A percentile compares a stretch with the other conserved stretches of the same genome.
Conservation (phyloP, 768 basidiomycete species). For the Leucogyrophana mollusca region DNA sequence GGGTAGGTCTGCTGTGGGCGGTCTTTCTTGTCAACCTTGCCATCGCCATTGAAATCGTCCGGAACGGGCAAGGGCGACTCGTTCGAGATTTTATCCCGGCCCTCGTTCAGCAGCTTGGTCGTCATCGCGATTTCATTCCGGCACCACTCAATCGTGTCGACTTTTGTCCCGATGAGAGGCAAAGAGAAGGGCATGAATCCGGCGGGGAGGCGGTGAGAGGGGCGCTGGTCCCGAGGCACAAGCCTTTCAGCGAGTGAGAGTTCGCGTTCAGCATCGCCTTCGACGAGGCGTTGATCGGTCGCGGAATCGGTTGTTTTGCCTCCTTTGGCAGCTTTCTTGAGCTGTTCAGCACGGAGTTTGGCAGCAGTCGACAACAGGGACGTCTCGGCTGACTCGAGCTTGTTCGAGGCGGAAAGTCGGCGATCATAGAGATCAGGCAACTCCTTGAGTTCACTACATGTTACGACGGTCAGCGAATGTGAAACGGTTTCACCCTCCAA, state of each 20-base stretch:
- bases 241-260: slow-evolving; percentile 44
- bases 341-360: slow-evolving; percentile 61
- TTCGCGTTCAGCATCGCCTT: slow-evolving; percentile 24
- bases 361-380: slow-evolving; percentile 70
- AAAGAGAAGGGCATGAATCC: slow-evolving; percentile 56
- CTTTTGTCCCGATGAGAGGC: slow-evolving; percentile 78
- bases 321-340: slow-evolving; percentile 44
- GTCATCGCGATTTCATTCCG: slow-evolving; percentile 67
- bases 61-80: slow-evolving; percentile 18
- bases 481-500: neutral
- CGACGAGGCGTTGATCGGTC: slow-evolving; percentile 20
- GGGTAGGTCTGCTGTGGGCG: slow-evolving; percentile 43
- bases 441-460: slow-evolving; percentile 72
- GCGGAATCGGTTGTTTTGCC: slow-evolving; percentile 27
- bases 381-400: slow-evolving; percentile 88
- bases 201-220: slow-evolving; percentile 66
- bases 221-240: slow-evolving; percentile 73
- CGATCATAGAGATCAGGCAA: slow-evolving; percentile 82
- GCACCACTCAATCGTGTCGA: slow-evolving; percentile 93
- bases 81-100: slow-evolving; percentile 29
- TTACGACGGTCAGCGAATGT: neutral
- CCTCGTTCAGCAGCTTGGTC: slow-evolving; percentile 51
- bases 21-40: slow-evolving; percentile 9
- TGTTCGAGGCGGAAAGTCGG: slow-evolving; percentile 66
- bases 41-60: slow-evolving; percentile 18